phyloP scores from a whole-genome alignment of 441 rosid genomes.

The Populus hybrid region DNA sequence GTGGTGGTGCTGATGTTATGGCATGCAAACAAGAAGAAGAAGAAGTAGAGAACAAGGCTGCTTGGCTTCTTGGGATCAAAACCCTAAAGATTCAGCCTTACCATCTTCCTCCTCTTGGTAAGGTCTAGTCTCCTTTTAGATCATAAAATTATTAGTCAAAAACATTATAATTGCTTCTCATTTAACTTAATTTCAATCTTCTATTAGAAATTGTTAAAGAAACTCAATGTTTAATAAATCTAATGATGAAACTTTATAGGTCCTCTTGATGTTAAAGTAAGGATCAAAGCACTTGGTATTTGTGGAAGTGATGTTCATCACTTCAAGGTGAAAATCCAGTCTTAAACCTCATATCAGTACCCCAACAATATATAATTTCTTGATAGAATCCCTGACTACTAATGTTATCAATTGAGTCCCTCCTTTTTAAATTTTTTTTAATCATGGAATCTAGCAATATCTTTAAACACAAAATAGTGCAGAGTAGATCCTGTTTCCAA shows the following conservation, averaged over 20 bases:
- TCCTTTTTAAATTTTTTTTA: neutral
- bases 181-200: neutral
- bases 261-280: constrained; percentile 76
- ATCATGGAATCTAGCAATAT: neutral
- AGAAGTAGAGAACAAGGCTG: constrained; percentile 75
- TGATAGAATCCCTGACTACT: neutral
- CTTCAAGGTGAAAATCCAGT: constrained; percentile 54
- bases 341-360: neutral
- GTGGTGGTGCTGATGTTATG: constrained; percentile 31
- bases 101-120: constrained; percentile 78
- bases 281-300: constrained; percentile 93
- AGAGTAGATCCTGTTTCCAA: neutral
- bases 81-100: constrained; percentile 89
- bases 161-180: neutral
- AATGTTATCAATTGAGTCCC: neutral
- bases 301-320: constrained; percentile 97
- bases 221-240: neutral
- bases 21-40: constrained; percentile 29
- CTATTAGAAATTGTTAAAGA: neutral
- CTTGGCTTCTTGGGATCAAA: constrained; percentile 80
- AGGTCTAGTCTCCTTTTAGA: neutral
- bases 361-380: neutral
- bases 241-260: constrained; percentile 33
- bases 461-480: neutral
- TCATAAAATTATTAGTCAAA: neutral